phyloP scores from a whole-genome alignment of 164 flowering plant genomes.

The Vitis labrusca region DNA sequence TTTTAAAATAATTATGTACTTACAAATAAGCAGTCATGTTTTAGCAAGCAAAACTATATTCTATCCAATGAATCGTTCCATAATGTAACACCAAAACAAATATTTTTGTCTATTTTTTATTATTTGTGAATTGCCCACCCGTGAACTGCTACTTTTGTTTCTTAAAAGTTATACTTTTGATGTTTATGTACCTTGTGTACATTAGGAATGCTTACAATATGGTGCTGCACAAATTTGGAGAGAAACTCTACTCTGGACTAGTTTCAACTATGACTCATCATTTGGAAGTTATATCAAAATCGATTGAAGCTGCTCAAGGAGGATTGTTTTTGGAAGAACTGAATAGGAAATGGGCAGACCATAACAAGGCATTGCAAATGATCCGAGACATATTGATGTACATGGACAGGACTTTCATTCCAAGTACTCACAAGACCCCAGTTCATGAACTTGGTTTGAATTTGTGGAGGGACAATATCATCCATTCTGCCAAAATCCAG shows the following conservation, averaged over 20 bases:
- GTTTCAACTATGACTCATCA: slow-evolving; percentile 78
- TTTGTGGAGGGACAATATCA: slow-evolving; percentile 80
- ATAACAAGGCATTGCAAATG: slow-evolving; percentile 85
- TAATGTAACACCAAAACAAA: too few relatives aligned
- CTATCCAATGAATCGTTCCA: too few relatives aligned
- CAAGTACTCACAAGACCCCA: slow-evolving; percentile 74
- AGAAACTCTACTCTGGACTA: slow-evolving; percentile 84
- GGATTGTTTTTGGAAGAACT: slow-evolving; percentile 82
- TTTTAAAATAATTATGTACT: too few relatives aligned
- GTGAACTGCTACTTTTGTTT: too few relatives aligned
- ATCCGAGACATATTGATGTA: slow-evolving; percentile 92
- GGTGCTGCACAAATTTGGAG: slow-evolving; percentile 95
- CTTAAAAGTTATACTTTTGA: not conserved
- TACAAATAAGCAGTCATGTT: too few relatives aligned
- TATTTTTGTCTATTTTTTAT: too few relatives aligned
- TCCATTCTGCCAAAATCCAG: slow-evolving; percentile 71
- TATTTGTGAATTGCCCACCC: too few relatives aligned
- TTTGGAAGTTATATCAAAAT: slow-evolving; percentile 71
- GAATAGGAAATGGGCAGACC: slow-evolving; percentile 85
- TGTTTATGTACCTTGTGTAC: slow-evolving; percentile 5
- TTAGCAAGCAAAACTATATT: too few relatives aligned
- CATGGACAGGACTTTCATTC: slow-evolving; percentile 94
- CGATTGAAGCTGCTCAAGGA: slow-evolving; percentile 78
- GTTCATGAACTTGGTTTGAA: slow-evolving; percentile 87
- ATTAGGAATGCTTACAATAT: slow-evolving; percentile 94